These are phyloP conservation scores for Gleditsia sinensis DNA, from an alignment of 306 rosid genomes.

Conservation along the genomic window DNA sequence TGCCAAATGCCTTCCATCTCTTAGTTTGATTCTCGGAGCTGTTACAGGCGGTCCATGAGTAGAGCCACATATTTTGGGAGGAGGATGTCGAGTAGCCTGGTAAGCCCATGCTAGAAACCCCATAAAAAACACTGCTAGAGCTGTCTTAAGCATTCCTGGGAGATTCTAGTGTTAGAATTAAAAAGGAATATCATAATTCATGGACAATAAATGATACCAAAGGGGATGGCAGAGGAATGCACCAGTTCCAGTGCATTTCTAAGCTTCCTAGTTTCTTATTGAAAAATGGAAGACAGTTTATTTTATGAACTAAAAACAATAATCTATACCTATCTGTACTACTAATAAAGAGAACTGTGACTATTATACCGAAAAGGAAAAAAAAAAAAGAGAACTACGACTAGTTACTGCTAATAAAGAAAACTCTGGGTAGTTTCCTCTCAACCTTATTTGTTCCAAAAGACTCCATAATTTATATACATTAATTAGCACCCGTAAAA, in stretches of 20 bases:
- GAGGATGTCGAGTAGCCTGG: constrained; percentile 74
- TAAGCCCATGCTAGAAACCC: constrained; percentile 82
- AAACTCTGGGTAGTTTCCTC: neutral
- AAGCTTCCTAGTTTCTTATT: neutral
- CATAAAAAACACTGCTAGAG: constrained; percentile 50
- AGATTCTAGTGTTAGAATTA: constrained; percentile 13
- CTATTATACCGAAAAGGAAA: too few relatives aligned
- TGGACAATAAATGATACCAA: neutral
- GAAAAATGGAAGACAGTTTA: neutral
- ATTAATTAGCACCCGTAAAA: neutral
- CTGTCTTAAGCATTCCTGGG: constrained; percentile 66
- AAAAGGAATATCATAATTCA: neutral
- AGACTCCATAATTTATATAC: neutral
- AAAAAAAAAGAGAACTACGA: neutral
- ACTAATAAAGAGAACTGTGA: neutral
- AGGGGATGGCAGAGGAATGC: neutral
- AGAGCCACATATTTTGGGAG: constrained; percentile 77
- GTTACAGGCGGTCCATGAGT: constrained; percentile 74
- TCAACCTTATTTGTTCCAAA: neutral
- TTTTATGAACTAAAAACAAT: neutral
- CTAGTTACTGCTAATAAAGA: neutral
- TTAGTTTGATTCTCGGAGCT: constrained; percentile 71
- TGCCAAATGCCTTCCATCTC: constrained; percentile 89
- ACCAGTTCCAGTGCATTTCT: neutral
- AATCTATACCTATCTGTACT: neutral